Evolutionary conservation across 2,329 filamentous ascomycete genomes (phyloP), one percentile per base, ranked within the genome.

Genomic region (Pseudovirgaria hyperparasitica): DNA sequence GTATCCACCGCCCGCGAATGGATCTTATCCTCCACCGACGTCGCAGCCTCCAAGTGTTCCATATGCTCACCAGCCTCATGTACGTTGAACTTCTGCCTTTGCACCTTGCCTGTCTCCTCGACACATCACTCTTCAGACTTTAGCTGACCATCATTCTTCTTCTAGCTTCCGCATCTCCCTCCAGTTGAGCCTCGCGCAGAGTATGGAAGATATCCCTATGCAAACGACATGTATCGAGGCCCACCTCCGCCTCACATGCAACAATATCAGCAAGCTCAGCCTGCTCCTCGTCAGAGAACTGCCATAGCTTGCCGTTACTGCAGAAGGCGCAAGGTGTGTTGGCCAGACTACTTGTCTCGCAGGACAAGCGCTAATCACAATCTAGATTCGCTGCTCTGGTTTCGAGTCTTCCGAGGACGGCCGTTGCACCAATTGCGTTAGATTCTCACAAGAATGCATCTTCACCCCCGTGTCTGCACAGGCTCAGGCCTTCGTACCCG

Each of bases 401-500:
- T 82, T 81, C 47, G 76, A 81, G 43, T 70, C 67, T 30, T 78
- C 74, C 20, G 70, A 75, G 20, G 73, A 81, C 50, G 77, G 77
- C 33, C 70, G 75, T 33, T 82, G 76, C 60, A 70, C 65, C 43
- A 82, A 82, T 50, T 82, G 76, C 47, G 63, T 74, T 37, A 65
- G 76, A 25, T 82, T 82, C 56, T 76, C 76, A 38, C 76, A 82
- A 52, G 75, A 80, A 47, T 82, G 77, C 55, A 72, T 82, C 53
- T 82, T 82, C 53, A 81, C 76, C 1, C 76, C 77, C 3, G 76
- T 82, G 14, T 80, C 74, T 4, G 76, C 75, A 8, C 76, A 81
- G 54, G 72, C 75, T 6, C 76, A 80, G 50, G 76, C 77, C 8
- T 82, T 82, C 44, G 76, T 82, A 18, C 76, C 76, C 6, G 76